These are phyloP conservation scores for Beauveria bassiana DNA, from an alignment of 2,329 filamentous ascomycete genomes.

Conservation along the genomic window DNA sequence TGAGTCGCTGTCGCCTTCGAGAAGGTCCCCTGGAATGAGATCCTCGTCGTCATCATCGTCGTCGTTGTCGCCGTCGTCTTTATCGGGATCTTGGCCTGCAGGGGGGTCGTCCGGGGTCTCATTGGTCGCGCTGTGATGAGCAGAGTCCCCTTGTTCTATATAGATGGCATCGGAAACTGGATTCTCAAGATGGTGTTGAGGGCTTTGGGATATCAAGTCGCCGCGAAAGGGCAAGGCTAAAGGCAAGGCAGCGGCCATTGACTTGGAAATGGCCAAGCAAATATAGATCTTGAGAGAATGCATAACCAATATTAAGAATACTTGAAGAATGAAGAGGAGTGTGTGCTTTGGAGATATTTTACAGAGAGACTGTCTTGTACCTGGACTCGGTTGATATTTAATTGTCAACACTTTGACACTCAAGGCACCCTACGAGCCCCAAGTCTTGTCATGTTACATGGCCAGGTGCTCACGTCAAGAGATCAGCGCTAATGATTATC, in stretches of 20 bases:
- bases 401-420: not conserved
- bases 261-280: not conserved
- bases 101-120: not conserved
- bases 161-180: too few species aligned
- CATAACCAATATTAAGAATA: not conserved
- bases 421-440: not conserved
- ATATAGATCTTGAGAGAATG: not conserved
- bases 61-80: not conserved
- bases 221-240: not conserved
- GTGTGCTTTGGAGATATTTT: too few species aligned
- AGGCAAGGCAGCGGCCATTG: not conserved
- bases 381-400: too few species aligned
- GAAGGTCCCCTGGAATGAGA: not conserved
- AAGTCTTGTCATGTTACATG: not conserved
- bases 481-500: not conserved
- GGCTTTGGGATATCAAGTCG: not conserved
- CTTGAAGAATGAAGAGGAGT: not conserved
- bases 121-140: not conserved
- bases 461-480: not conserved
- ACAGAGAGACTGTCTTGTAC: not conserved
- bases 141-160: too few species aligned
- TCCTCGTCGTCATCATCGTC: not conserved
- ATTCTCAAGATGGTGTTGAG: not conserved
- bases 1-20: constrained; percentile 2
- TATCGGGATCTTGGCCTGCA: not conserved